These are phyloP conservation scores for Physaria fendleri DNA, from an alignment of 345 rosid genomes.

Conservation along the genomic window DNA sequence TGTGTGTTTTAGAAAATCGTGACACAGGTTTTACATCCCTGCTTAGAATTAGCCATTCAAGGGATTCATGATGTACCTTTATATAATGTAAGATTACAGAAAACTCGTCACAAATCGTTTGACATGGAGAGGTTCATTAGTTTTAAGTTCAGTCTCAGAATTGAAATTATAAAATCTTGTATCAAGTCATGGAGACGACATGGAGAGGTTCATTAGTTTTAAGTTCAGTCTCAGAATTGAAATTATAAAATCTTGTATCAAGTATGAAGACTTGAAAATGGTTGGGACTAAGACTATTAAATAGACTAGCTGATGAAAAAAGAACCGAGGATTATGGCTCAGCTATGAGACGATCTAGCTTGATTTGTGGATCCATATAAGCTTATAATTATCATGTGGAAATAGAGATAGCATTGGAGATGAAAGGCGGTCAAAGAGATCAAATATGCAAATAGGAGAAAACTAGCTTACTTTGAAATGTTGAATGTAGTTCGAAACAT, in stretches of 20 bases:
- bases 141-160: neutral
- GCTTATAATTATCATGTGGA: no score
- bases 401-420: neutral
- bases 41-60: constrained; percentile 19
- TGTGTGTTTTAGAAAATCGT: constrained; percentile 1
- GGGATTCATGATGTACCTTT: constrained; percentile 14
- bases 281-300: neutral
- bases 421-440: neutral
- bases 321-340: neutral
- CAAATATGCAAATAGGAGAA: neutral
- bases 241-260: neutral
- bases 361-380: neutral
- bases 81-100: neutral
- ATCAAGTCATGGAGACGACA: neutral
- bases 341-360: neutral
- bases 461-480: constrained; percentile 7
- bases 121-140: neutral
- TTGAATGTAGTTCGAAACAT: neutral
- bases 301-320: neutral
- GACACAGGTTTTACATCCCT: constrained; percentile 5
- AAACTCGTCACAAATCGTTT: neutral
- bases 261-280: neutral
- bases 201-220: no score
- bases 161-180: neutral
- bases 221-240: neutral